phyloP scores from a whole-genome alignment of 108 stramenopile species.

The Cylindrotheca closterium region DNA sequence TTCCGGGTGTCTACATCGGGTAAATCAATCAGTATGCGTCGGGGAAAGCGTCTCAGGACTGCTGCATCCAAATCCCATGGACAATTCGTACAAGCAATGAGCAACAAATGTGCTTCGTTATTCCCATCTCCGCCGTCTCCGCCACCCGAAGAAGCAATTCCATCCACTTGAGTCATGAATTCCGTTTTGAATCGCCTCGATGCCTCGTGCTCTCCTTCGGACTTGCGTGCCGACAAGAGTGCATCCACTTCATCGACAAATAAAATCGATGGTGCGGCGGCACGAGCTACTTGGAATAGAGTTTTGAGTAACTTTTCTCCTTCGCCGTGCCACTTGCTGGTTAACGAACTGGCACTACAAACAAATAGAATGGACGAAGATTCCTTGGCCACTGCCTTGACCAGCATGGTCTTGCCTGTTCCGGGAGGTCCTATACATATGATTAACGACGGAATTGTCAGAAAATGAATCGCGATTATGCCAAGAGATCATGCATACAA shows the following conservation, averaged over 20 bases:
- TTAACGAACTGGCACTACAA: constrained; percentile 73
- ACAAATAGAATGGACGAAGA: constrained; percentile 67
- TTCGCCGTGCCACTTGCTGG: constrained; percentile 87
- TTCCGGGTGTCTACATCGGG: constrained; percentile 69
- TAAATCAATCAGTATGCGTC: constrained; percentile 91
- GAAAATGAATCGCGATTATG: no score
- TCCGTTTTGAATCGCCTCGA: constrained; percentile 94
- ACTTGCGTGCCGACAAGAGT: constrained; percentile 58
- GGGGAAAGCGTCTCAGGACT: constrained; percentile 82
- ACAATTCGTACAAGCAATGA: constrained; percentile 92
- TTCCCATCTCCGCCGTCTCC: constrained; percentile 3
- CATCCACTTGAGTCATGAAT: constrained; percentile 96
- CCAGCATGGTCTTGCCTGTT: constrained; percentile 92
- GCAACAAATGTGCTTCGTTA: constrained; percentile 61
- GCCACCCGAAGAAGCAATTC: constrained; percentile 40
- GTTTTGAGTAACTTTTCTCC: constrained; percentile 85
- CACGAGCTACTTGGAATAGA: constrained; percentile 75
- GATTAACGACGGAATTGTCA: no score
- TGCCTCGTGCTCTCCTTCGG: constrained; percentile 87
- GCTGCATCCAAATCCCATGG: constrained; percentile 96
- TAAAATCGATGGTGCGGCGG: constrained; percentile 73
- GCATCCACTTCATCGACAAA: constrained; percentile 97
- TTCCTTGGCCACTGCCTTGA: constrained; percentile 76
- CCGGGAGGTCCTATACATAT: no score
- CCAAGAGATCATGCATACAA: no score